These are phyloP conservation scores for Agaricus sinodeliciosus DNA, from an alignment of 768 basidiomycete genomes.

Conservation along the genomic window DNA sequence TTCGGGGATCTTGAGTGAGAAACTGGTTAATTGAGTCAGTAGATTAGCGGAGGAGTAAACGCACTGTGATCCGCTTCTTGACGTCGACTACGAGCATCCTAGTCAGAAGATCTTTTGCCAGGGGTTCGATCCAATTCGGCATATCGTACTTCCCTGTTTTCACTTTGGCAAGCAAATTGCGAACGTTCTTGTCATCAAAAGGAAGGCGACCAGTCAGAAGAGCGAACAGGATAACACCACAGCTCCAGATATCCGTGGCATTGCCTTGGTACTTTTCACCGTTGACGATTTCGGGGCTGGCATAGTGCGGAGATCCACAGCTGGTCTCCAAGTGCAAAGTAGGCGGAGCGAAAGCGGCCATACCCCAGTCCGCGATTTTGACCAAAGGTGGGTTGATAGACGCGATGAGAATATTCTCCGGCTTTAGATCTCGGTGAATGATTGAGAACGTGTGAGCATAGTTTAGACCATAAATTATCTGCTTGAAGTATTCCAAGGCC, in stretches of 20 bases:
- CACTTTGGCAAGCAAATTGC: constrained; percentile 75
- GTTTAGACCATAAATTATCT: constrained; percentile 91
- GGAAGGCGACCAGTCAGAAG: constrained; percentile 87
- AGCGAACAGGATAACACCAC: constrained; percentile 89
- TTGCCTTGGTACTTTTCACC: constrained; percentile 85
- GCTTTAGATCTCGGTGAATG: constrained; percentile 96
- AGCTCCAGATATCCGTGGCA: constrained; percentile 94
- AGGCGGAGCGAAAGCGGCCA: constrained; percentile 92
- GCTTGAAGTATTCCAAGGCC: constrained; percentile 89
- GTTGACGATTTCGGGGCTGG: constrained; percentile 93
- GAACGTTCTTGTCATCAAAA: constrained; percentile 88
- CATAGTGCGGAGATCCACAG: constrained; percentile 96
- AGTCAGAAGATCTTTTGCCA: constrained; percentile 76
- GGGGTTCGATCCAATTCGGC: constrained; percentile 73
- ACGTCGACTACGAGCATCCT: constrained; percentile 90
- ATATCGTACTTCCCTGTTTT: constrained; percentile 81
- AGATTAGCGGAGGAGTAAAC: constrained; percentile 16
- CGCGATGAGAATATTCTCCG: constrained; percentile 93
- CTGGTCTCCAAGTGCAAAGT: constrained; percentile 85
- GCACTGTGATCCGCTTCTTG: constrained; percentile 69
- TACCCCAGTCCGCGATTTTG: constrained; percentile 98
- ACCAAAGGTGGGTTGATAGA: constrained; percentile 73
- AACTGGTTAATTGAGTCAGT: background rate
- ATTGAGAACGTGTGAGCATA: constrained; percentile 98
- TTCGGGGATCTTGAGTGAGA: constrained; percentile 63